These are phyloP conservation scores for Cladochytrium replicatum DNA, from an alignment of 192 early-diverging fungal species.

Conservation along the genomic window DNA sequence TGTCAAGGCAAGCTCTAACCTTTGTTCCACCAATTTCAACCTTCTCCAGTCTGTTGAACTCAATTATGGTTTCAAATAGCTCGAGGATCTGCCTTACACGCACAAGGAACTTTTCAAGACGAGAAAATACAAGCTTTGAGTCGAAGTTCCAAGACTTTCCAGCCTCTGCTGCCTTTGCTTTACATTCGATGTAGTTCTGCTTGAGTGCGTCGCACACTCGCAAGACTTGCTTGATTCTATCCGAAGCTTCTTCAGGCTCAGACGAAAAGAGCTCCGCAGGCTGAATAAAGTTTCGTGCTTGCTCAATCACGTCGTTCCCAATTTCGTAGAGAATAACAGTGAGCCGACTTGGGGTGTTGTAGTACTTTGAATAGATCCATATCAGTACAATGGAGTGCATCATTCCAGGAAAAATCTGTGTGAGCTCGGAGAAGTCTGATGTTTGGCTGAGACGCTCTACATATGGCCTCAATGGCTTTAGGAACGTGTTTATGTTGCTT, in stretches of 20 bases:
- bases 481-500: conserved; percentile 44
- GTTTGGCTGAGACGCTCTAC: conserved; percentile 38
- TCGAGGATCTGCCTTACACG: conserved; percentile 43
- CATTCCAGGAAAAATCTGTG: conserved; percentile 45
- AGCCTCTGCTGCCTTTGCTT: conserved; percentile 28
- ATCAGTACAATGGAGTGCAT: conserved; percentile 44
- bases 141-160: conserved; percentile 52
- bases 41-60: conserved; percentile 59
- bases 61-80: conserved; percentile 59
- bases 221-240: conserved; percentile 36
- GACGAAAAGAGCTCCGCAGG: conserved; percentile 46
- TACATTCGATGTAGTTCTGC: conserved; percentile 37
- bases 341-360: conserved; percentile 50
- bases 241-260: conserved; percentile 55
- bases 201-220: conserved; percentile 44
- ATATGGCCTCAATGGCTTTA: conserved; percentile 42
- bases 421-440: conserved; percentile 45
- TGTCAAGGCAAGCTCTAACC: conserved; percentile 12
- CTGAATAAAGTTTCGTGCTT: conserved; percentile 44
- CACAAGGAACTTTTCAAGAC: conserved; percentile 44
- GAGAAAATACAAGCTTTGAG: conserved; percentile 43
- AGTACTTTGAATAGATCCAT: conserved; percentile 46
- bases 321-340: conserved; percentile 52
- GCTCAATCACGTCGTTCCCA: conserved; percentile 58
- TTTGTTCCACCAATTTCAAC: conserved; percentile 63